phyloP scores from a whole-genome alignment of 2,329 filamentous ascomycete genomes.

The Phaeosphaeriaceae sp. region DNA sequence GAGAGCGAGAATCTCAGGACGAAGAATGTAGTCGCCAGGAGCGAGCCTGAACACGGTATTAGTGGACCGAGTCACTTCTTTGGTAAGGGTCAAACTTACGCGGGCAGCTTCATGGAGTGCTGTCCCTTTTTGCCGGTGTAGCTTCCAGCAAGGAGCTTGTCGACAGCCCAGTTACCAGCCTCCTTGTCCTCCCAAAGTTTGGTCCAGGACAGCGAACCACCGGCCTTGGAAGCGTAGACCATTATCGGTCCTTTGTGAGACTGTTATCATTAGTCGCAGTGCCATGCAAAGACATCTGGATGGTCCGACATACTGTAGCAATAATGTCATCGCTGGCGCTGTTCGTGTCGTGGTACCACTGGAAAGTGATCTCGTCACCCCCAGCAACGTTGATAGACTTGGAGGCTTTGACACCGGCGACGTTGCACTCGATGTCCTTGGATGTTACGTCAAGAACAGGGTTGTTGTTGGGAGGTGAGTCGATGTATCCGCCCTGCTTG shows the following conservation, averaged over 20 bases:
- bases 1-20: slow-evolving; percentile 56
- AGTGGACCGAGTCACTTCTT: too few relatives aligned
- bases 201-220: slow-evolving; percentile 57
- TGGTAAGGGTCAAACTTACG: background rate
- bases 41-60: slow-evolving; percentile 33
- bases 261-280: background rate
- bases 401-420: slow-evolving; percentile 40
- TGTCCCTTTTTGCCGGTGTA: slow-evolving; percentile 48
- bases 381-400: slow-evolving; percentile 56
- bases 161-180: slow-evolving; percentile 49
- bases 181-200: slow-evolving; percentile 53
- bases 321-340: slow-evolving; percentile 60
- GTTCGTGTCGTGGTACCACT: slow-evolving; percentile 62
- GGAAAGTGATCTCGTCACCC: slow-evolving; percentile 56
- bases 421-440: slow-evolving; percentile 46
- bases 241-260: slow-evolving; percentile 62
- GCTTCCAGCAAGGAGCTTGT: slow-evolving; percentile 43
- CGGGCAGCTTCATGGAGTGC: slow-evolving; percentile 51
- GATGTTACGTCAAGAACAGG: slow-evolving; percentile 47
- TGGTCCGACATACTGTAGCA: slow-evolving; percentile 29
- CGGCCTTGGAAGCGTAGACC: slow-evolving; percentile 59
- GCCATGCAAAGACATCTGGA: background rate
- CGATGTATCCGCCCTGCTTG: slow-evolving; percentile 56
- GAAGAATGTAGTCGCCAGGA: slow-evolving; percentile 53
- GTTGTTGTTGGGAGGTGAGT: slow-evolving; percentile 52